Conservation (phyloP, 495 filamentous ascomycete genomes). For the Daldinia childiae region DNA sequence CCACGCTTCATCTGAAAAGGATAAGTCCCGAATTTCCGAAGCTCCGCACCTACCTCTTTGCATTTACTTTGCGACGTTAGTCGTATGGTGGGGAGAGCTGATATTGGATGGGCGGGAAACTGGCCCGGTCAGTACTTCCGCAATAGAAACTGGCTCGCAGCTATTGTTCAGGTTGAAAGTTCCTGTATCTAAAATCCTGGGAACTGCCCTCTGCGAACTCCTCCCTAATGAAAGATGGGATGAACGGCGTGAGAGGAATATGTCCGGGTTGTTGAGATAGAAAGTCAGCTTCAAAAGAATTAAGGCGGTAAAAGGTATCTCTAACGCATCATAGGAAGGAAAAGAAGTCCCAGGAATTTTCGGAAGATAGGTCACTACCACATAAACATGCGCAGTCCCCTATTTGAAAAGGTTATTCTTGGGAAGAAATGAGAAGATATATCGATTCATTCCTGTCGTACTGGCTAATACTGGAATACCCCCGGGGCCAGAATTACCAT, state of each 20-base stretch:
- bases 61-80: background rate
- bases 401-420: no score
- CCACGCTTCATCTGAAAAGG: background rate
- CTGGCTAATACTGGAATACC: no score
- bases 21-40: background rate
- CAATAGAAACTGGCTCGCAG: background rate
- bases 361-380: no score
- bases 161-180: background rate
- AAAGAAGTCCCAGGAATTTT: no score
- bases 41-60: background rate
- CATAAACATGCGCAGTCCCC: no score
- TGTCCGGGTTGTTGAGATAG: no score
- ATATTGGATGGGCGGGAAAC: background rate
- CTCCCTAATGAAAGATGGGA: background rate
- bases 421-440: no score
- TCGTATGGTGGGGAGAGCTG: background rate
- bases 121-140: background rate
- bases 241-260: background rate
- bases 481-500: no score
- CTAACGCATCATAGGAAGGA: no score
- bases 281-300: no score
- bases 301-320: no score
- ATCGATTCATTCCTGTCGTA: no score
- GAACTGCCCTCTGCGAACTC: background rate
- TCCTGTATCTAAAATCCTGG: background rate